phyloP scores from a whole-genome alignment of 139 green algal species.

The Pleodorina starrii region DNA sequence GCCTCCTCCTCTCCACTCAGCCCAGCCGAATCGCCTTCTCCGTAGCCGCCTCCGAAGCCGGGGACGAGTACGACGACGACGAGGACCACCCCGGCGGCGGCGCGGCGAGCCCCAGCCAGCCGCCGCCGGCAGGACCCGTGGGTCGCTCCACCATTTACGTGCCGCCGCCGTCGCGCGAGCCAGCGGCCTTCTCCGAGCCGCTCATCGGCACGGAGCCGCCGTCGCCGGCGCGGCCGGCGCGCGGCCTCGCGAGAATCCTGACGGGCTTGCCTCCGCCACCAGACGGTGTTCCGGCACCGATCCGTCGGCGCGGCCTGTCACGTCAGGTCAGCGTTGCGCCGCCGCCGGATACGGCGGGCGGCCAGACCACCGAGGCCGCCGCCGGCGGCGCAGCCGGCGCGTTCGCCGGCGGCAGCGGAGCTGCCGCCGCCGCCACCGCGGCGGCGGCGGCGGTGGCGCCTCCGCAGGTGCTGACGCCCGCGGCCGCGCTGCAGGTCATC shows the following conservation, averaged over 20 bases:
- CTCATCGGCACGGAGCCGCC: not conserved
- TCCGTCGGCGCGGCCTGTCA: not conserved
- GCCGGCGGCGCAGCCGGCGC: not conserved
- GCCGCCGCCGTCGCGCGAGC: conserved; percentile 40
- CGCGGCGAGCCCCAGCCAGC: not conserved
- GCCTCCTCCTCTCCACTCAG: not conserved
- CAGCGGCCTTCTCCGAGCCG: conserved; percentile 1
- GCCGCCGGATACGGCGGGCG: not conserved
- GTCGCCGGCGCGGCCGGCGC: not conserved
- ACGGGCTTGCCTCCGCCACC: conserved; percentile 15
- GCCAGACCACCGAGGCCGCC: not conserved
- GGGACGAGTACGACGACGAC: not conserved
- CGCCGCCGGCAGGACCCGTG: not conserved
- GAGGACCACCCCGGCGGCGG: not conserved
- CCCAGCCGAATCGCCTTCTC: conserved; percentile 34
- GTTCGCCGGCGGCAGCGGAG: not conserved
- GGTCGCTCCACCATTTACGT: not conserved
- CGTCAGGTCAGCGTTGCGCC: not conserved
- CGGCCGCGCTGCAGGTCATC: conserved; percentile 24
- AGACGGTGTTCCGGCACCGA: not conserved
- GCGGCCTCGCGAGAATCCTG: not conserved
- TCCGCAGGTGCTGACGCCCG: not conserved
- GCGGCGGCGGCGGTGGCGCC: not conserved
- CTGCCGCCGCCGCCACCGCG: not conserved
- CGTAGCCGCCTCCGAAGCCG: not conserved